phyloP scores from a whole-genome alignment of 2,329 filamentous ascomycete species.

The Exophiala alcalophila region DNA sequence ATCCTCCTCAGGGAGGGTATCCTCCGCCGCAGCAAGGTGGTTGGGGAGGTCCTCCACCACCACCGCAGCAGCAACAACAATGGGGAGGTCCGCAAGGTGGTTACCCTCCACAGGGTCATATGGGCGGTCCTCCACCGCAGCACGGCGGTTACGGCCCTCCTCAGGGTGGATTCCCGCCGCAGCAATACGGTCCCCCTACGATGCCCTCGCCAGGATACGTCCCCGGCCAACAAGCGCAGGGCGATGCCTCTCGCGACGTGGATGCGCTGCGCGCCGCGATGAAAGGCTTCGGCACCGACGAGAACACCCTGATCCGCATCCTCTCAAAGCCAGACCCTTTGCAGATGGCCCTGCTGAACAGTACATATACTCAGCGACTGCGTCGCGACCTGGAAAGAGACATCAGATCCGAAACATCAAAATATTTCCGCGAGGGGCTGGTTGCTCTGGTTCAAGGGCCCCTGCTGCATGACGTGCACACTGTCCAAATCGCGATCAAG shows the following conservation, averaged over 20 bases:
- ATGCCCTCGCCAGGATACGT: slow-evolving; percentile 73
- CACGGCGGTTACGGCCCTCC: slow-evolving; percentile 44
- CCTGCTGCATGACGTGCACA: slow-evolving; percentile 69
- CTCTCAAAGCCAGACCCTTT: slow-evolving; percentile 73
- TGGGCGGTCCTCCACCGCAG: slow-evolving; percentile 35
- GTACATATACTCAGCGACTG: slow-evolving; percentile 63
- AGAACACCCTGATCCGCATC: slow-evolving; percentile 68
- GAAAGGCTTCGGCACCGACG: slow-evolving; percentile 91
- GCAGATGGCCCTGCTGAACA: slow-evolving; percentile 67
- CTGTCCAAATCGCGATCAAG: slow-evolving; percentile 68
- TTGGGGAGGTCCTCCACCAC: slow-evolving; percentile 20
- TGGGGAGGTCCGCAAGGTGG: slow-evolving; percentile 25
- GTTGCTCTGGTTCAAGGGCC: slow-evolving; percentile 76
- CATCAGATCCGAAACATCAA: slow-evolving; percentile 71
- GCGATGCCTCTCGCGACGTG: slow-evolving; percentile 66
- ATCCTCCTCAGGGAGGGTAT: slow-evolving; percentile 6
- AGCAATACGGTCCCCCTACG: slow-evolving; percentile 50
- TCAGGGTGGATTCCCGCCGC: slow-evolving; percentile 37
- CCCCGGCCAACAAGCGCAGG: slow-evolving; percentile 58
- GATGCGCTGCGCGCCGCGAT: slow-evolving; percentile 74
- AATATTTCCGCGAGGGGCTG: slow-evolving; percentile 71
- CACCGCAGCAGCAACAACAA: slow-evolving; percentile 34
- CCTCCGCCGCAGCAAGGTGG: slow-evolving; percentile 13
- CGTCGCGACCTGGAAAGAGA: slow-evolving; percentile 70
- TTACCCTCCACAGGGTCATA: slow-evolving; percentile 22